A percentile compares a stretch with the other conserved stretches of the same genome.
Conservation (phyloP, 306 rosid species). For the Corylus americana region DNA sequence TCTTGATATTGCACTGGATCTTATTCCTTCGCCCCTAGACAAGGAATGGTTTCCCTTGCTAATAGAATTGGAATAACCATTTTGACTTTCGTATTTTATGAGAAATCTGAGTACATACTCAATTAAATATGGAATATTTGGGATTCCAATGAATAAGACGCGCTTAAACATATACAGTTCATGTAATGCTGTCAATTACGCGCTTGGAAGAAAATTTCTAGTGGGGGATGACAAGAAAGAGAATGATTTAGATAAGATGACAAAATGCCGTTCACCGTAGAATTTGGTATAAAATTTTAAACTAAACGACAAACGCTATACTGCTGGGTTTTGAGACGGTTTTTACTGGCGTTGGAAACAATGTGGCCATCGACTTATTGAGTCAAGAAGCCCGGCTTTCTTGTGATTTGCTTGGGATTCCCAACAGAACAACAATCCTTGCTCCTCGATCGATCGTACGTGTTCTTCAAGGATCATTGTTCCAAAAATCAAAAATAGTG, state of each 20-base stretch:
- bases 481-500: not conserved
- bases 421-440: not conserved
- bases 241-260: conserved; percentile 12
- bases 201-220: not conserved
- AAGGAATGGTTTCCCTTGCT: too few relatives aligned
- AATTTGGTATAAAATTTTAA: not conserved
- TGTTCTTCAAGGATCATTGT: not conserved
- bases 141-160: too few relatives aligned
- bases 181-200: too few relatives aligned
- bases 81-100: too few relatives aligned
- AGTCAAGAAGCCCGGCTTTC: not conserved
- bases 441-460: too few relatives aligned
- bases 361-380: not conserved
- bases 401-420: too few relatives aligned
- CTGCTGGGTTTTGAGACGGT: not conserved
- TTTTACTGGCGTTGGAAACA: not conserved
- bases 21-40: too few relatives aligned
- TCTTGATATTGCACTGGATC: too few relatives aligned
- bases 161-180: too few relatives aligned
- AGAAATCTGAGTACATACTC: too few relatives aligned
- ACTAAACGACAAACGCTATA: not conserved
- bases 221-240: conserved; percentile 19
- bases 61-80: too few relatives aligned
- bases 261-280: conserved; percentile 10
- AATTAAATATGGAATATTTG: too few relatives aligned